Conservation (phyloP, 495 filamentous ascomycete genomes). For the Articulospora tetracladia region DNA sequence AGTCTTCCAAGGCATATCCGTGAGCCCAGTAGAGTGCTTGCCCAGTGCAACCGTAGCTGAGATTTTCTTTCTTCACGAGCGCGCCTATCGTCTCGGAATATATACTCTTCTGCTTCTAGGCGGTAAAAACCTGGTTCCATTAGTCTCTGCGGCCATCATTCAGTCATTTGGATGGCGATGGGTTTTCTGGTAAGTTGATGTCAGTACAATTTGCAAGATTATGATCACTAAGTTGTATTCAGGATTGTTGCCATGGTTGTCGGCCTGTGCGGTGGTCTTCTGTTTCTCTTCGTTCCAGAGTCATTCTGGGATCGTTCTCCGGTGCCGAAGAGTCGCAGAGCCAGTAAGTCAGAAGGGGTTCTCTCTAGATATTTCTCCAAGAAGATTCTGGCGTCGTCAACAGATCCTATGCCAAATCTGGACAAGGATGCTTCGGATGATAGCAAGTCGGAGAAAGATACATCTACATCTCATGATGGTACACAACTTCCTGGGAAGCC, state of each 20-base stretch:
- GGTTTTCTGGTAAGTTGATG: slow-evolving; percentile 77
- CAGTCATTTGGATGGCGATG: slow-evolving; percentile 78
- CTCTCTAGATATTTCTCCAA: background rate
- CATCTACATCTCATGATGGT: background rate
- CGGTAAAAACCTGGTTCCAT: slow-evolving; percentile 88
- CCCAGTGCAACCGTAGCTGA: slow-evolving; percentile 94
- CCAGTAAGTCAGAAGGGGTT: slow-evolving; percentile 26
- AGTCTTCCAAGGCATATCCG: slow-evolving; percentile 81
- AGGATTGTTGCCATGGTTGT: slow-evolving; percentile 87
- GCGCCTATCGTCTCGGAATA: slow-evolving; percentile 92
- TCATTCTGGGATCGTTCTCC: slow-evolving; percentile 95
- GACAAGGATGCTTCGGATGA: slow-evolving; percentile 9
- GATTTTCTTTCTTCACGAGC: slow-evolving; percentile 94
- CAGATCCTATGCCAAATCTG: background rate
- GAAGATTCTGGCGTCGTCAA: background rate
- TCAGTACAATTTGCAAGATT: background rate
- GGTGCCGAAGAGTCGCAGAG: slow-evolving; percentile 45
- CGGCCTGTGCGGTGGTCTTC: slow-evolving; percentile 63
- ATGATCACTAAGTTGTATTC: slow-evolving; percentile 23
- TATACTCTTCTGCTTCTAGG: slow-evolving; percentile 88
- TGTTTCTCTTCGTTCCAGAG: slow-evolving; percentile 93
- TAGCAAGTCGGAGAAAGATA: background rate
- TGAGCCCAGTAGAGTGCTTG: slow-evolving; percentile 90
- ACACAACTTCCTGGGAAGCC: slow-evolving; percentile 6
- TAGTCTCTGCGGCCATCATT: slow-evolving; percentile 86